phyloP scores from a whole-genome alignment of 75 land plant genomes.

The Ceratopteris richardii region DNA sequence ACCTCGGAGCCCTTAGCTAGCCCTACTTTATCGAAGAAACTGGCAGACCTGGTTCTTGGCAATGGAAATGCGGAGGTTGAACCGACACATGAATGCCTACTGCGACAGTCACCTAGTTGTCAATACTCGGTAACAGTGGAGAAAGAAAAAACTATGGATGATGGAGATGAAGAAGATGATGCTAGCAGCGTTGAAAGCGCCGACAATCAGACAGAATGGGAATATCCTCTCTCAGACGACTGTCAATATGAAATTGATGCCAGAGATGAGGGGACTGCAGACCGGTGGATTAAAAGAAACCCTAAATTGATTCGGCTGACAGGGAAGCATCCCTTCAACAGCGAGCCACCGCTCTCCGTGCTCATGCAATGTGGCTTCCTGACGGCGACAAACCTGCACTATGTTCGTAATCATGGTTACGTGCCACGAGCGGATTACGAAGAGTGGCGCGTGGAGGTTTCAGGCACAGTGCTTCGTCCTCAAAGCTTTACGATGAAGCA shows the following conservation, averaged over 20 bases:
- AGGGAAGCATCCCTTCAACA: slow-evolving; percentile 94
- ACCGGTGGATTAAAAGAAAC: slow-evolving; percentile 71
- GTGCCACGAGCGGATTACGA: slow-evolving; percentile 49
- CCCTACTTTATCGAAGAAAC: too few relatives aligned
- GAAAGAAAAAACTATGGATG: too few relatives aligned
- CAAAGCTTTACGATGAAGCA: slow-evolving; percentile 52
- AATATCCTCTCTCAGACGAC: too few relatives aligned
- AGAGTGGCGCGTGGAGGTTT: slow-evolving; percentile 48
- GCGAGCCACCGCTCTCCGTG: slow-evolving; percentile 55
- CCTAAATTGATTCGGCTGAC: slow-evolving; percentile 77
- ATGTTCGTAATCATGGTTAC: slow-evolving; percentile 90
- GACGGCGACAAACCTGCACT: slow-evolving; percentile 80
- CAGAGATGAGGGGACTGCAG: slow-evolving; percentile 70
- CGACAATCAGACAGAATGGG: too few relatives aligned
- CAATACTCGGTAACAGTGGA: too few relatives aligned
- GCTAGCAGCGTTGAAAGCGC: too few relatives aligned
- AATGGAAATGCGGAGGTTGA: too few relatives aligned
- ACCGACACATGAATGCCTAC: too few relatives aligned
- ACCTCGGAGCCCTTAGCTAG: too few relatives aligned
- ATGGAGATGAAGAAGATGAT: too few relatives aligned
- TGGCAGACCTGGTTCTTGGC: too few relatives aligned
- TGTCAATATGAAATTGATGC: not conserved
- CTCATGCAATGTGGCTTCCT: slow-evolving; percentile 90
- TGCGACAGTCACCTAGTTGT: too few relatives aligned
- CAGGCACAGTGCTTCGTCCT: slow-evolving; percentile 67